These are phyloP conservation scores for Diutina rugosa DNA, from an alignment of 1,139 yeast genomes.

Conservation along the genomic window DNA sequence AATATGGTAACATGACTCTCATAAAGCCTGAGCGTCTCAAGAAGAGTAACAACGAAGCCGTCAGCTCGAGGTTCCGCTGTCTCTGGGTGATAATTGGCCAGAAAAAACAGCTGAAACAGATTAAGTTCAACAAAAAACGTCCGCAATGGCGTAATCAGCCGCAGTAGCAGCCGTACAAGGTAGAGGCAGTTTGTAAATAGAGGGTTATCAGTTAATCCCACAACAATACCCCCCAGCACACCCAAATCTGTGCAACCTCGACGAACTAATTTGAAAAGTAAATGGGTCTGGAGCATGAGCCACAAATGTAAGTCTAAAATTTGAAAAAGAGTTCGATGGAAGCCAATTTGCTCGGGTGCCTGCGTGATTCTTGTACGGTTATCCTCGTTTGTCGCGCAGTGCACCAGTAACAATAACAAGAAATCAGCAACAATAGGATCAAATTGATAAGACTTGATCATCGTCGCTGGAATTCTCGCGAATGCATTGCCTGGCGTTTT, in stretches of 20 bases:
- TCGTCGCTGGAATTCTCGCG: neutral
- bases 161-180: neutral
- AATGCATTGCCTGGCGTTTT: neutral
- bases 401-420: neutral
- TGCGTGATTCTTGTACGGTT: neutral
- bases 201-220: neutral
- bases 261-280: neutral
- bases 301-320: neutral
- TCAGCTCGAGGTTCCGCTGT: neutral
- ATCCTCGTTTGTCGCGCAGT: neutral
- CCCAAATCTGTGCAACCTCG: neutral
- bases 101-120: neutral
- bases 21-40: neutral
- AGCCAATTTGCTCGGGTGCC: neutral
- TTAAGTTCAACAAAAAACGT: neutral
- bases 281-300: neutral
- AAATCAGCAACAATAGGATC: neutral
- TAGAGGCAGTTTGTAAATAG: neutral
- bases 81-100: neutral
- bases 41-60: neutral
- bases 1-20: neutral
- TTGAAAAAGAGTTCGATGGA: neutral
- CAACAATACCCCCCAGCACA: neutral
- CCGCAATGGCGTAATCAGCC: slow-evolving; percentile 1
- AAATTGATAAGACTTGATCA: neutral